These are phyloP conservation scores for Podaxis carcinomalis DNA, from an alignment of 768 basidiomycete genomes.

Conservation along the genomic window DNA sequence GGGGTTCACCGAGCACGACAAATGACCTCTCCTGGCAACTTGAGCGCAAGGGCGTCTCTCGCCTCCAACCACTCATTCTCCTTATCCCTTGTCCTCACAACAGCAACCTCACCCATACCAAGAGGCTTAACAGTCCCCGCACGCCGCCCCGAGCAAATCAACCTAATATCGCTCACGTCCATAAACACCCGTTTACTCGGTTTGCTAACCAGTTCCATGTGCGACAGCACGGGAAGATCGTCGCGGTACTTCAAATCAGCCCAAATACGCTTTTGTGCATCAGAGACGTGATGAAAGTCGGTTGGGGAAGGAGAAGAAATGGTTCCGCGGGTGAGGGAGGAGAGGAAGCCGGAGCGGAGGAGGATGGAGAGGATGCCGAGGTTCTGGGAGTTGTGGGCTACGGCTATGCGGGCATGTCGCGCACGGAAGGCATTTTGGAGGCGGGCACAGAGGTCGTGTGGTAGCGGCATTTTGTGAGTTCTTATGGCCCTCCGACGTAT, in stretches of 20 bases:
- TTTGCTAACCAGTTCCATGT: conserved; percentile 80
- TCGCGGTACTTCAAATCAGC: conserved; percentile 91
- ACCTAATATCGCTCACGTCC: conserved; percentile 63
- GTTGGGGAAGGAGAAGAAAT: conserved; percentile 57
- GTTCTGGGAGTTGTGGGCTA: conserved; percentile 84
- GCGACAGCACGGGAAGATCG: conserved; percentile 75
- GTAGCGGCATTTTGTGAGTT: conserved; percentile 44
- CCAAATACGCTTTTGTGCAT: conserved; percentile 82
- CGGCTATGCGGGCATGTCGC: conserved; percentile 69
- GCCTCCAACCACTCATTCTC: conserved; percentile 89
- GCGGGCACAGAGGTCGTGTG: conserved; percentile 86
- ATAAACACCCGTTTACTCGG: conserved; percentile 82
- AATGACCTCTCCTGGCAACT: conserved; percentile 80
- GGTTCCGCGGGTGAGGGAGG: conserved; percentile 78
- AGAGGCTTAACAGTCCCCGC: conserved; percentile 80
- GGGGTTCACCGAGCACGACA: conserved; percentile 59
- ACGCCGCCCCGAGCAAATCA: conserved; percentile 78
- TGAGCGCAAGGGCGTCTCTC: conserved; percentile 80
- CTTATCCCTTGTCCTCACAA: conserved; percentile 68
- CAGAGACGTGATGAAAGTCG: conserved; percentile 53
- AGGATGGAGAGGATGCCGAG: conserved; percentile 91
- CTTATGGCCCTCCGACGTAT: background rate
- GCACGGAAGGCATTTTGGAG: conserved; percentile 91
- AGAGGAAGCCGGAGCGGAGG: conserved; percentile 85
- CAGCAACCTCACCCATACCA: conserved; percentile 89